These are phyloP conservation scores for Lactifluus echinatus DNA, from an alignment of 768 basidiomycete species.

Conservation along the genomic window DNA sequence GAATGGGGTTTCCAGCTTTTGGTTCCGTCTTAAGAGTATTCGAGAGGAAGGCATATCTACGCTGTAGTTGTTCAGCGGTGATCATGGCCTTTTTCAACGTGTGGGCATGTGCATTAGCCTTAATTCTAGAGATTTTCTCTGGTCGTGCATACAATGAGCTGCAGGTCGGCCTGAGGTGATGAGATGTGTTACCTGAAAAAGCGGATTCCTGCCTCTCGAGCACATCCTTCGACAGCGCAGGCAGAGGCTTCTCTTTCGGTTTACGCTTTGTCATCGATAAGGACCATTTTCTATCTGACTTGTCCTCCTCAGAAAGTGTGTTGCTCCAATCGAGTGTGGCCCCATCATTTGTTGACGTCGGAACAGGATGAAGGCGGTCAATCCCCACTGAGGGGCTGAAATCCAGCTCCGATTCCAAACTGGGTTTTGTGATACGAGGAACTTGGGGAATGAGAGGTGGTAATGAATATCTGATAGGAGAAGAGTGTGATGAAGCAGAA, in stretches of 20 bases:
- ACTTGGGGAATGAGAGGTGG: conserved; percentile 28
- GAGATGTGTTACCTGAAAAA: conserved; percentile 40
- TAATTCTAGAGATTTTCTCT: conserved; percentile 56
- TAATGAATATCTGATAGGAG: conserved; percentile 20
- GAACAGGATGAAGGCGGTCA: conserved; percentile 51
- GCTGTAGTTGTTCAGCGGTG: conserved; percentile 52
- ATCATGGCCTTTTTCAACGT: conserved; percentile 58
- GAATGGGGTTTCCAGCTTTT: conserved; percentile 36
- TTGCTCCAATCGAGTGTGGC: conserved; percentile 68
- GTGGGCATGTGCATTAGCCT: conserved; percentile 38
- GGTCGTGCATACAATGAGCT: not conserved
- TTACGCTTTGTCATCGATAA: conserved; percentile 51
- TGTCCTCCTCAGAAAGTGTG: conserved; percentile 45
- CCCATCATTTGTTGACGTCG: conserved; percentile 60
- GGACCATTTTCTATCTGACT: conserved; percentile 52
- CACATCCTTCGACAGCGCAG: conserved; percentile 34
- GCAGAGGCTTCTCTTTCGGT: conserved; percentile 46
- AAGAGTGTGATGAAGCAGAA: conserved; percentile 23
- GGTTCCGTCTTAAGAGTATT: conserved; percentile 29
- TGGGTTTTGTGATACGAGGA: conserved; percentile 15
- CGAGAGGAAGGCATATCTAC: conserved; percentile 54
- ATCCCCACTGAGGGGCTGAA: conserved; percentile 57
- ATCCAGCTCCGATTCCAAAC: conserved; percentile 45
- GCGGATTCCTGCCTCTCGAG: conserved; percentile 52
- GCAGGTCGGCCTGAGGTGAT: not conserved